A percentile compares a stretch with the other conserved stretches of the same genome.
These are phyloP conservation scores for Phaeolepiota aurea DNA, from an alignment of 768 basidiomycete genomes.

Conservation along the genomic window DNA sequence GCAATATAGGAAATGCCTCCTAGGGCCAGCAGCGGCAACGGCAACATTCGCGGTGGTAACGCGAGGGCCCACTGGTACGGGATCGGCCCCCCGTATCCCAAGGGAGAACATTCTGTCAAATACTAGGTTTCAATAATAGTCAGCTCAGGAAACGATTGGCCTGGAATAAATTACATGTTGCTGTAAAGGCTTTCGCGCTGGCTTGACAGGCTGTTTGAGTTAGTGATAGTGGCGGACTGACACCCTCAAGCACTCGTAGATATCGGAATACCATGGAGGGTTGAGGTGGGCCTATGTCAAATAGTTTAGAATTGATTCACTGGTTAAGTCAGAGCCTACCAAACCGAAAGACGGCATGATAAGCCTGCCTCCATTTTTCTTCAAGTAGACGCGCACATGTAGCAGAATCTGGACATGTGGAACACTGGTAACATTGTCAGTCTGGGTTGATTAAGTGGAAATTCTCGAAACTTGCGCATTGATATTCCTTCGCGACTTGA, in stretches of 20 bases:
- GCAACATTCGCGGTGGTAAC: conserved; percentile 59
- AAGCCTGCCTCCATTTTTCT: conserved; percentile 91
- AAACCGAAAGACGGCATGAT: conserved; percentile 80
- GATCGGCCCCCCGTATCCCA: conserved; percentile 70
- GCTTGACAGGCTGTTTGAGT: conserved; percentile 85
- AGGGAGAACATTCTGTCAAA: conserved; percentile 89
- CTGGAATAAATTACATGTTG: conserved; percentile 50
- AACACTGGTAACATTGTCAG: conserved; percentile 39
- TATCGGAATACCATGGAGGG: conserved; percentile 92
- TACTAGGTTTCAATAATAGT: conserved; percentile 33
- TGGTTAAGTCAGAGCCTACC: conserved; percentile 42
- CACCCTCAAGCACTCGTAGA: conserved; percentile 82
- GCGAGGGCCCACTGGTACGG: conserved; percentile 52
- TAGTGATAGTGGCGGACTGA: conserved; percentile 80
- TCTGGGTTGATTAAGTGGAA: background rate
- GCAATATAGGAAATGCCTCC: conserved; percentile 82
- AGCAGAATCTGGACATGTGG: conserved; percentile 74
- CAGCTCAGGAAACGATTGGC: conserved; percentile 2
- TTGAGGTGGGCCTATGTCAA: conserved; percentile 72
- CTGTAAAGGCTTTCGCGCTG: conserved; percentile 83
- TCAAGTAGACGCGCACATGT: conserved; percentile 79
- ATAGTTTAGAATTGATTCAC: conserved; percentile 5
- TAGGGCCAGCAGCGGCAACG: conserved; percentile 58
- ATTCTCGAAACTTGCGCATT: conserved; percentile 55
- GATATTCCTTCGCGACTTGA: conserved; percentile 87